Conservation (phyloP, 495 filamentous ascomycete species). For the Penicillium waksmanii region DNA sequence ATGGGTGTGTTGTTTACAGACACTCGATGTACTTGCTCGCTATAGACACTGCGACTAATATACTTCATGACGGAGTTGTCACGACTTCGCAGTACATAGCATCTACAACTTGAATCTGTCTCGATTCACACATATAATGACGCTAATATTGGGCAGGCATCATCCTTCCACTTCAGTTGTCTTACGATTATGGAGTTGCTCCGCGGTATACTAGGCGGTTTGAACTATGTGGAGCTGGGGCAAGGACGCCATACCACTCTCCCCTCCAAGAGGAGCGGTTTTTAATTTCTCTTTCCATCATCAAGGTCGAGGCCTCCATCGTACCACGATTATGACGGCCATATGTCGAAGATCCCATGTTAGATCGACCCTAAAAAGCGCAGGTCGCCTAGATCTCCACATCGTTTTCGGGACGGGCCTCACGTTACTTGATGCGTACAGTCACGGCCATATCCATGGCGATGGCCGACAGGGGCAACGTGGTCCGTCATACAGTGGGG, state of each 20-base stretch:
- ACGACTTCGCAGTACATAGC: neutral
- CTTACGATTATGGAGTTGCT: slow-evolving; percentile 15
- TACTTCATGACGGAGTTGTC: no score
- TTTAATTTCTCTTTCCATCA: neutral
- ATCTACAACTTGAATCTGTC: no score
- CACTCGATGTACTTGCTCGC: no score
- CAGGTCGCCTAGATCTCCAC: slow-evolving; percentile 3
- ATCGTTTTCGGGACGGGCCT: slow-evolving; percentile 28
- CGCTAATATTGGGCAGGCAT: slow-evolving; percentile 9
- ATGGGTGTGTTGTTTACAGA: neutral
- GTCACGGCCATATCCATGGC: slow-evolving; percentile 3
- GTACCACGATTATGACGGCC: slow-evolving; percentile 14
- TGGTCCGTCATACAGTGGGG: slow-evolving; percentile 4
- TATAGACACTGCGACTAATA: no score
- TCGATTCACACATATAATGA: neutral
- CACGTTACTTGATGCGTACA: slow-evolving; percentile 25
- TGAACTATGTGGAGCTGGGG: slow-evolving; percentile 4
- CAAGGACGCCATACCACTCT: slow-evolving; percentile 2
- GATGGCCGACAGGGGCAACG: slow-evolving; percentile 1
- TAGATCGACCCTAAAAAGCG: slow-evolving; percentile 10
- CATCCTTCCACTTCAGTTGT: neutral
- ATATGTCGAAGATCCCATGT: slow-evolving; percentile 10
- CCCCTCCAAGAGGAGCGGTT: neutral
- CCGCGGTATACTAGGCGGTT: neutral
- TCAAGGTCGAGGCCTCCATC: neutral